Evolutionary conservation across 129 eudicot species (phyloP).

Genomic region (Centaurea solstitialis): DNA sequence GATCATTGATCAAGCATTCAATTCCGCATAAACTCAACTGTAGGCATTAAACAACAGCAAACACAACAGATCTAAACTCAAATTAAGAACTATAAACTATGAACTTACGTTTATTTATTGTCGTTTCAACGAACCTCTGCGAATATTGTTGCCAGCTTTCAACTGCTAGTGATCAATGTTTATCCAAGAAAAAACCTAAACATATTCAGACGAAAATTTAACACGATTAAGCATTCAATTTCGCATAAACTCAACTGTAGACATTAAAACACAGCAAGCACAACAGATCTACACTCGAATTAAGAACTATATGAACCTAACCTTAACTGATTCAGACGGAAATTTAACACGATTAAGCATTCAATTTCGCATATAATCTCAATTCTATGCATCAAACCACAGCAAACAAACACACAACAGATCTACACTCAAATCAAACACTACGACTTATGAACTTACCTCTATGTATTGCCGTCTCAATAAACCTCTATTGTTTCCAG

Average conservation of each 20-base stretch:
- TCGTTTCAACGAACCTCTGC: background rate
- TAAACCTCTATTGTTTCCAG: slow-evolving; percentile 3
- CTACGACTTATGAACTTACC: background rate
- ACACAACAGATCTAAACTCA: slow-evolving; percentile 21
- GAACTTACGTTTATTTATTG: slow-evolving; percentile 1
- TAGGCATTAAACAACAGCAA: slow-evolving; percentile 4
- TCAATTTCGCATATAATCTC: background rate
- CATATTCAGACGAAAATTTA: slow-evolving; percentile 7
- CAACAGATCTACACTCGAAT: slow-evolving; percentile 22
- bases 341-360: slow-evolving; percentile 8
- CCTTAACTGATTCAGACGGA: background rate
- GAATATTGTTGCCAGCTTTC: slow-evolving; percentile 11
- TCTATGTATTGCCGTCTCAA: background rate
- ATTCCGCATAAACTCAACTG: background rate
- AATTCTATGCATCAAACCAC: slow-evolving; percentile 7
- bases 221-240: slow-evolving; percentile 15
- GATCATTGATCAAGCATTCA: slow-evolving; percentile 24
- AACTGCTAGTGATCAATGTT: slow-evolving; percentile 13
- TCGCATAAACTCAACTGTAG: background rate
- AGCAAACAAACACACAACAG: no score
- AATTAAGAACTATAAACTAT: background rate
- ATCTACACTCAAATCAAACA: slow-evolving; percentile 16
- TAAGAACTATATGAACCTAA: background rate
- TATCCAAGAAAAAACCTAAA: background rate
- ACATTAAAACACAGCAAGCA: slow-evolving; percentile 10